Percentiles rank a stretch among this genome's conserved stretches.
Conservation (phyloP, 2,329 filamentous ascomycete genomes). For the Torrubiellomyces zombiae region DNA sequence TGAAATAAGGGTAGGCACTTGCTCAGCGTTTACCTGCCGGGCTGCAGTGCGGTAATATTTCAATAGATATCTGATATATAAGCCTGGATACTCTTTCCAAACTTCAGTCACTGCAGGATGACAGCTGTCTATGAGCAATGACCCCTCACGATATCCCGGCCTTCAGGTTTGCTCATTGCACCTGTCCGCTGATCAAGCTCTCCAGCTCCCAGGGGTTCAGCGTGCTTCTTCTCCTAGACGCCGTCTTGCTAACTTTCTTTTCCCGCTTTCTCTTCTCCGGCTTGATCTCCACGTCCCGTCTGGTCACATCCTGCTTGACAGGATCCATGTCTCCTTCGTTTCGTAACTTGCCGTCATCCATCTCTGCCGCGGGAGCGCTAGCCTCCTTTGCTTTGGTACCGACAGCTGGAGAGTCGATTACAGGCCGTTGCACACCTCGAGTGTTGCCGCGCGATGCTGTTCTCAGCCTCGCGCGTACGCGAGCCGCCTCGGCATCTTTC, state of each 20-base stretch:
- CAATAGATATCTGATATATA: too few relatives aligned
- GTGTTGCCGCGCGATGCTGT: slow-evolving; percentile 28
- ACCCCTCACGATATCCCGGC: too few relatives aligned
- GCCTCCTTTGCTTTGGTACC: too few relatives aligned
- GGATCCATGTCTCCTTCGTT: slow-evolving; percentile 21
- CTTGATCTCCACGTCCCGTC: slow-evolving; percentile 6
- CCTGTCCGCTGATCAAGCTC: slow-evolving; percentile 46
- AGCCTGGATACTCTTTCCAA: too few relatives aligned
- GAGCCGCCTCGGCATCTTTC: slow-evolving; percentile 44
- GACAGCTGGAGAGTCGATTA: slow-evolving; percentile 5
- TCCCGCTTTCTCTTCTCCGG: slow-evolving; percentile 32
- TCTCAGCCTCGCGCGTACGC: slow-evolving; percentile 44
- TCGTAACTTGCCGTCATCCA: slow-evolving; percentile 4
- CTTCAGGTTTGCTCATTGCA: too few relatives aligned
- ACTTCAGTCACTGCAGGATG: too few relatives aligned
- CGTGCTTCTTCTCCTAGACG: slow-evolving; percentile 54
- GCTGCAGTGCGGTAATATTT: too few relatives aligned
- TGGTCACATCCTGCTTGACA: slow-evolving; percentile 9
- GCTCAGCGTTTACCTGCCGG: too few relatives aligned
- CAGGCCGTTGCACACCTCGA: slow-evolving; percentile 14
- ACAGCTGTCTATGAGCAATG: too few relatives aligned
- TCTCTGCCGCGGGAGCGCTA: background rate
- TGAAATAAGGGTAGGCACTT: too few relatives aligned
- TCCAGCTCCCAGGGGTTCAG: slow-evolving; percentile 61
- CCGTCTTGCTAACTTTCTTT: slow-evolving; percentile 33